Percentiles rank a stretch among this genome's conserved stretches.
phyloP scores from a whole-genome alignment of 371 early-diverging fungal genomes.

The Cokeromyces recurvatus region DNA sequence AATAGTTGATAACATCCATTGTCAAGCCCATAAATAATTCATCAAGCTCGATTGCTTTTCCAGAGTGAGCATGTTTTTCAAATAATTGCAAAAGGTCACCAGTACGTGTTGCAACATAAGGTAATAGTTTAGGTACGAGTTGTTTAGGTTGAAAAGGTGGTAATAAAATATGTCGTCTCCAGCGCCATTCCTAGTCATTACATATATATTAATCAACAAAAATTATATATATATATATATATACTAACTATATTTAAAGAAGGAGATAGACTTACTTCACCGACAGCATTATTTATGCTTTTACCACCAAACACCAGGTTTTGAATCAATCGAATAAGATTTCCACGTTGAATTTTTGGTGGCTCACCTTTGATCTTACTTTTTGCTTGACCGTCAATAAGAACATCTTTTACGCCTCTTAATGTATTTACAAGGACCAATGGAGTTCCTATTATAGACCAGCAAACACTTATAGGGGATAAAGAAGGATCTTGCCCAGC shows the following conservation, averaged over 20 bases:
- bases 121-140: slow-evolving; percentile 37
- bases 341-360: slow-evolving; percentile 33
- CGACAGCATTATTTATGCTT: slow-evolving; percentile 38
- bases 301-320: slow-evolving; percentile 47
- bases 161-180: slow-evolving; percentile 43
- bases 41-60: slow-evolving; percentile 32
- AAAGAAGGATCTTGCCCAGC: slow-evolving; percentile 26
- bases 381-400: slow-evolving; percentile 36
- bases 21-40: slow-evolving; percentile 35
- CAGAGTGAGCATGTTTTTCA: slow-evolving; percentile 15
- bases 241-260: too few relatives aligned
- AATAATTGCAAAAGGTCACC: slow-evolving; percentile 13
- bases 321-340: slow-evolving; percentile 37
- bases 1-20: slow-evolving; percentile 47
- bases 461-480: slow-evolving; percentile 37
- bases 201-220: background rate
- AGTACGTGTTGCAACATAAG: slow-evolving; percentile 32
- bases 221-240: background rate
- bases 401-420: slow-evolving; percentile 39
- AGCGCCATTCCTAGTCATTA: slow-evolving; percentile 52
- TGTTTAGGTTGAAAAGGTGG: slow-evolving; percentile 45
- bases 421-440: slow-evolving; percentile 39
- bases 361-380: slow-evolving; percentile 12
- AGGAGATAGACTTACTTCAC: slow-evolving; percentile 25
- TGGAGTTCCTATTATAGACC: slow-evolving; percentile 36